Evolutionary conservation across 768 basidiomycete species (phyloP), one percentile per base, ranked within the genome.

Genomic region (Lactarius indigo): DNA sequence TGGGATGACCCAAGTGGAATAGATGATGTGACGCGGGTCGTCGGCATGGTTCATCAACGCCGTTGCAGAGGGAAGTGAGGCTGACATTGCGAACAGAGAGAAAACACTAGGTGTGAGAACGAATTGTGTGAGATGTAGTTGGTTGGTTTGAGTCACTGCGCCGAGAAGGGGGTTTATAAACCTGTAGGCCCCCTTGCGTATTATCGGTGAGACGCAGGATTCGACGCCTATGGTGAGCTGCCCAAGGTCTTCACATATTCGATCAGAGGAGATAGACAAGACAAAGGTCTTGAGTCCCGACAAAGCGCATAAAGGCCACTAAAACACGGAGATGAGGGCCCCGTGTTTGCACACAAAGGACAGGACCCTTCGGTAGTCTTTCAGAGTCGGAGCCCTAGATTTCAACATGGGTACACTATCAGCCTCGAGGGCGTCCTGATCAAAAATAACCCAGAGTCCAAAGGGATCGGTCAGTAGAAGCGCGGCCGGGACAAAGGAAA

Each of bases 21-120:
- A 58, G 57, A 58, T 58, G n/a, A 39, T 15, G 15, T 58, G 57
- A 39, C 57, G 57, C 23, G 37, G 37, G 57, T 58, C 57, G 26
- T 58, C 37, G 35, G 37, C 57, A 8, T 58, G 57, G 3, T 58
- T 17, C 33, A 58, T 35, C 33, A 58, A 39, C 57, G 57, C 37
- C 9, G 31, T 58, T 58, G 37, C 37, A 58, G 57, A 41, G 57
- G 37, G 57, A 39, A 58, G 57, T 13, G 37, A 23, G 35, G 35
- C 20, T 13, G 55, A 10, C 55, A 56, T 56, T 52, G 17, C 18
- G 55, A 33, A 10, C 7, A 20, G 31, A 56, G 10, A 56, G 30
- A 33, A 33, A 31, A 31, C 13, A n/a, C 55, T 33, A 20, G 18
- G 30, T 20, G 54, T 17, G 30, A 55, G 54, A 31, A 31, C 52